phyloP scores from a whole-genome alignment of 2,329 filamentous ascomycete genomes.

The Penicillium freii region DNA sequence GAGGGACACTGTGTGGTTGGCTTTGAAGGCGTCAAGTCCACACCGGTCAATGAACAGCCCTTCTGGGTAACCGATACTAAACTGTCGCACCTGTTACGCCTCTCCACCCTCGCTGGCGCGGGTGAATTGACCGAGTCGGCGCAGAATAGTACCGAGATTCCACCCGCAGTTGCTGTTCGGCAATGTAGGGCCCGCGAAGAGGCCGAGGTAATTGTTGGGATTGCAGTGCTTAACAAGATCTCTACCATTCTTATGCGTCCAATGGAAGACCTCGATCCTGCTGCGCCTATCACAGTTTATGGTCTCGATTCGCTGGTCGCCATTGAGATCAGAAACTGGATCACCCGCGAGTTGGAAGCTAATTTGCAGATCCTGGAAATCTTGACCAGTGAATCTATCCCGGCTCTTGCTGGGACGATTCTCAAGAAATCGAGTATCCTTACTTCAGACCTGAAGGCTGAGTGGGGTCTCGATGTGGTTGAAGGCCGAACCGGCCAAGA shows the following conservation, averaged over 20 bases:
- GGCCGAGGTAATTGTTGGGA: constrained; percentile 8
- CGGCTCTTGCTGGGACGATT: constrained; percentile 22
- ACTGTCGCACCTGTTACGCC: constrained; percentile 19
- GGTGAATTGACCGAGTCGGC: constrained; percentile 7
- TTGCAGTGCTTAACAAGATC: constrained; percentile 18
- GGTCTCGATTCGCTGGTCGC: constrained; percentile 33
- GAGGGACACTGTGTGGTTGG: constrained; percentile 24
- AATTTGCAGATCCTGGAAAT: constrained; percentile 30
- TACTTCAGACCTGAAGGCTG: constrained; percentile 16
- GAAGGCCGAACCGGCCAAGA: constrained; percentile 4
- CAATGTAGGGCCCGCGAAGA: constrained; percentile 12
- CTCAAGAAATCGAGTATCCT: constrained; percentile 22
- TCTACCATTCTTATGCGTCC: constrained; percentile 25
- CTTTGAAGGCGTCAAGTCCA: constrained; percentile 21
- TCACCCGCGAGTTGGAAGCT: constrained; percentile 23
- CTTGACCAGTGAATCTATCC: constrained; percentile 23
- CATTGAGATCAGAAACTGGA: constrained; percentile 34
- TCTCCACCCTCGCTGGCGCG: constrained; percentile 20
- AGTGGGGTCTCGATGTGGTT: constrained; percentile 16
- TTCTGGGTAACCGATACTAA: constrained; percentile 25
- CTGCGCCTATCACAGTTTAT: constrained; percentile 20
- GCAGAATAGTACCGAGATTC: constrained; percentile 9
- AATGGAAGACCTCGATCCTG: constrained; percentile 21
- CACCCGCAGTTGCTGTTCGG: constrained; percentile 18
- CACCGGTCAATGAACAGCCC: constrained; percentile 16